Evolutionary conservation across 371 early-diverging fungal species (phyloP), one percentile per base, ranked within the genome.

Genomic region (Circinella umbellata): DNA sequence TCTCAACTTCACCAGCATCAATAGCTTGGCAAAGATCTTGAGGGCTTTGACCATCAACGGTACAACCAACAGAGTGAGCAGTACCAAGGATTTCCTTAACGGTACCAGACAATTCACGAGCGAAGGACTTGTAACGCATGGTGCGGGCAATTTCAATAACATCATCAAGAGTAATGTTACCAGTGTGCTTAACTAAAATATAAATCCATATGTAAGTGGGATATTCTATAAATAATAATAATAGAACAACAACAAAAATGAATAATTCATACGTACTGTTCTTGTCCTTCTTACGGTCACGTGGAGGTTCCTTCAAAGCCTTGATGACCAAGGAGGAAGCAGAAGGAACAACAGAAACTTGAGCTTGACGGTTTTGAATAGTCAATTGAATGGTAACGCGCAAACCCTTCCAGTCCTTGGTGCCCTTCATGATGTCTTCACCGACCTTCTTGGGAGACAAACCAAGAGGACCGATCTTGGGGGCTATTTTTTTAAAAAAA

Each of bases 261-360:
- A n/a, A n/a, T n/a, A n/a, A n/a, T n/a, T n/a, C n/a, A 35, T 3
- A 66, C 71, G 42, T 62, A 71, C 71, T 96, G 94, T 99, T 99
- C 94, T 99, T 99, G 86, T 99, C 99, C 95, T 99, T 99, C 95
- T 99, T 99, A 85, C 95, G 93, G 88, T 99, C 99, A 76, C 99
- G 91, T 68, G 94, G 92, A 74, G 99, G 98, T 89, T 99, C 99
- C 91, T 98, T 98, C 62, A 99, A 89, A 75, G 99, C 99, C 88
- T 93, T 93, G 88, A 99, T 97, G 81, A 99, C 95, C 72, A 99
- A 88, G 76, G 99, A 95, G 36, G 98, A 95, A 73, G 99, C 98
- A 61, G 96, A 93, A 76, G 99, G 99, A 65, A 98, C 94, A 73
- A 99, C 94, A 74, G 97, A 93, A 74, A 99, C 95, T 66, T 95